Base-by-base conservation (phyloP, 352 stramenopile species). In the Globisporangium barbulae region DNA sequence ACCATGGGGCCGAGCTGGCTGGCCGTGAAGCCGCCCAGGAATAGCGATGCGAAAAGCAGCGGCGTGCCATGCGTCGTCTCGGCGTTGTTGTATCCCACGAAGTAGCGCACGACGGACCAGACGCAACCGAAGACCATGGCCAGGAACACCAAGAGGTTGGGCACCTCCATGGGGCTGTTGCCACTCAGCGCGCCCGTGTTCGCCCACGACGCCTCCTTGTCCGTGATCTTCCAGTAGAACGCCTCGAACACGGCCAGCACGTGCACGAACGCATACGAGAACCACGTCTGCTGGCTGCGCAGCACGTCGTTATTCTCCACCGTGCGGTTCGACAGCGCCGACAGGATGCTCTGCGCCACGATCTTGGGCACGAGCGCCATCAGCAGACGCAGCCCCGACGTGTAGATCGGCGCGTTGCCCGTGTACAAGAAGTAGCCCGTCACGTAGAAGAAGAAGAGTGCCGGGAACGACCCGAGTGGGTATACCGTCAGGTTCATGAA, bases 401-500 rank as follows among this genome's bases (percentile, higher is more conserved):
- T 89, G 68, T 89, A 90, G 57, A 90, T 89, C 52, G 81, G 77
- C 31, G 81, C 81, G 52, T 90, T 81, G 21, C 81, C 81, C 49
- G 64, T 89, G 75, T 88, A 90, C 63, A 90, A 70, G 57, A 90
- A 90, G 74, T 89, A 89, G 49, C 68, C 77, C 44, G 81, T 90
- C 65, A 85, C 74, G 74, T 89, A 90, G 68, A 89, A 90, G 61
- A 88, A 88, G 70, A 90, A 89, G 30, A 90, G 74, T 4, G 79
- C 81, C 2, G 81, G 79, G 71, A 90, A 89, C 48, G 81, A 90
- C 1, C 81, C 81, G 55, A 90, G 87, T 30, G 81, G 81, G 63
- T 90, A 90, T 47, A 90, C 77, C 13, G 79, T 90, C 47, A 89
- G 55, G 71, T 90, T 90, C 77, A 90, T 89, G 68, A 89, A 90